Evolutionary conservation across 495 filamentous ascomycete species (phyloP), one percentile per base, ranked within the genome.

Genomic region (Penicillium parvum): DNA sequence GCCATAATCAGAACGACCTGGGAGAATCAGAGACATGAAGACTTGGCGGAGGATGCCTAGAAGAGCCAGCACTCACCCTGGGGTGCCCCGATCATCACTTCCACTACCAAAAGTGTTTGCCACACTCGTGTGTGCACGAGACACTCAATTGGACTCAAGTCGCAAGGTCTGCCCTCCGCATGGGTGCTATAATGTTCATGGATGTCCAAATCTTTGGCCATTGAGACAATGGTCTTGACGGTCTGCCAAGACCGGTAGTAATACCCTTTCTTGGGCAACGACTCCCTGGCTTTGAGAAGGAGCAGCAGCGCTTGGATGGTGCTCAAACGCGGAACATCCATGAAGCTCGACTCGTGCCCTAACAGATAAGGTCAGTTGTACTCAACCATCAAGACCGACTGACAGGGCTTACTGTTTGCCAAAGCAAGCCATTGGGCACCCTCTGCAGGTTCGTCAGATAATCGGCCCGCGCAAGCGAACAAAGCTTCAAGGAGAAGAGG

Each of bases 191-290:
- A 79, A 65, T 98, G 92, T 57, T 94, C 88, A 57, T 96, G 82
- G 6, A 98, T 72, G 29, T 88, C 90, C 40, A 98, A 73, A 58
- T 98, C 92, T 53, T 94, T 90, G 30, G 82, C 88, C 86, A 98
- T 94, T 8, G 88, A 82, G 16, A 96, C 83, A 40, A 90, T 83
- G 29, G 86, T 89, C 40, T 95, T 90, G 33, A 96, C 82, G 5
- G 86, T 94, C 79, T 96, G 96, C 92, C 92, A 98, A 8, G 92
- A 98, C 17, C 92, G 81, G 59, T 90, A 97, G 64, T 92, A 98
- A 61, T 98, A 98, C 1, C 92, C 92, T 53, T 88, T 82, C 59
- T 92, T 92, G 2, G 94, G 94, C 32, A 84, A 79, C 21, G 88
- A 83, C 61, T 98, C 92, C 48, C 90, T 75, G 2, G 92, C 94